These are phyloP conservation scores for Yarrowia sp. DNA, from an alignment of 805 yeast genomes.

Conservation along the genomic window DNA sequence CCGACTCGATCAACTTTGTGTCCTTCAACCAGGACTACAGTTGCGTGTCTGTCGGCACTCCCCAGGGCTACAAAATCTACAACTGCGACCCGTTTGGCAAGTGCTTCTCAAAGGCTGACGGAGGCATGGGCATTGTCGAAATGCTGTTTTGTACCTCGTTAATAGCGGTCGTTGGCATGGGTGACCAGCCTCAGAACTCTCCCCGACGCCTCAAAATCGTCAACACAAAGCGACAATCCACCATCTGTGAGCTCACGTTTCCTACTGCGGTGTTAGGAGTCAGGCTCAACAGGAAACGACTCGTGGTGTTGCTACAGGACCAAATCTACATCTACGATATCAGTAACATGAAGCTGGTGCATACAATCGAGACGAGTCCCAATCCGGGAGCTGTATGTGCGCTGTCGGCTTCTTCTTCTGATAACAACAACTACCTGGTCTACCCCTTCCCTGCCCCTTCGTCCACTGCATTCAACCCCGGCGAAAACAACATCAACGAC, in stretches of 20 bases:
- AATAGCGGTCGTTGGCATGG: constrained; percentile 81
- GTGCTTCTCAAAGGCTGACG: constrained; percentile 59
- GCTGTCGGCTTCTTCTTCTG: constrained; percentile 51
- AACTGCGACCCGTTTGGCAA: constrained; percentile 88
- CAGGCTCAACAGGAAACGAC: constrained; percentile 79
- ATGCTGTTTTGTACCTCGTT: constrained; percentile 91
- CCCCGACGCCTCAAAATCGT: constrained; percentile 84
- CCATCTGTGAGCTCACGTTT: constrained; percentile 87
- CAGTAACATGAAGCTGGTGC: constrained; percentile 82
- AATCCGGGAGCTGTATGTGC: constrained; percentile 54
- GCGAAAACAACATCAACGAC: constrained; percentile 39
- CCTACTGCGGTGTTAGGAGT: constrained; percentile 77
- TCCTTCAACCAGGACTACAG: constrained; percentile 89
- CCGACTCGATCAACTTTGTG: constrained; percentile 55
- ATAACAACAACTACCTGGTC: constrained; percentile 57
- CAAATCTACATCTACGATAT: constrained; percentile 90
- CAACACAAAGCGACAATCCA: constrained; percentile 73
- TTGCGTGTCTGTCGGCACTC: constrained; percentile 79
- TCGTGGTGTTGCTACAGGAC: constrained; percentile 77
- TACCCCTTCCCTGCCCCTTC: constrained; percentile 59
- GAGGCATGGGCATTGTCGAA: constrained; percentile 65
- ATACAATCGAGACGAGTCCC: constrained; percentile 66
- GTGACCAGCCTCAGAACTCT: constrained; percentile 65
- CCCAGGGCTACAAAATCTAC: constrained; percentile 71
- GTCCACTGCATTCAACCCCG: constrained; percentile 42